Conservation (phyloP, 495 filamentous ascomycete genomes). For the Cudoniella acicularis region DNA sequence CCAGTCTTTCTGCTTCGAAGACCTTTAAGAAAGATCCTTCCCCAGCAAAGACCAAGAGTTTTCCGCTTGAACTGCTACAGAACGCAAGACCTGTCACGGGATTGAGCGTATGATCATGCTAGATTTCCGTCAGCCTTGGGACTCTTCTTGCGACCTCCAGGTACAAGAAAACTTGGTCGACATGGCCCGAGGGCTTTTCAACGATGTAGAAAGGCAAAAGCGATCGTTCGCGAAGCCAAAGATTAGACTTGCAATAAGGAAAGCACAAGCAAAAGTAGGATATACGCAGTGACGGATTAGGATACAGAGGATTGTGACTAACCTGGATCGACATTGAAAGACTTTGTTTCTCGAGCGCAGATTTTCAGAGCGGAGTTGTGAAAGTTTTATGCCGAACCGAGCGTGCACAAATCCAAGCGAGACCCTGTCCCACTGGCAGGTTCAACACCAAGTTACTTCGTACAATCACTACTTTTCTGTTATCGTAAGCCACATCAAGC, state of each 20-base stretch:
- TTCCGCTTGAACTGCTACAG: conserved; percentile 25
- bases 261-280: neutral
- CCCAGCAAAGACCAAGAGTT: conserved; percentile 58
- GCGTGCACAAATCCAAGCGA: neutral
- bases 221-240: too few relatives aligned
- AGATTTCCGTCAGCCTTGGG: neutral
- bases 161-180: too few relatives aligned
- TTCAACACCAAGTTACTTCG: too few relatives aligned
- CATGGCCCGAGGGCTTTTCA: too few relatives aligned
- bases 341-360: neutral
- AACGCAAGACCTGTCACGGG: conserved; percentile 60
- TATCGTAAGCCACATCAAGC: neutral
- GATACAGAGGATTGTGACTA: neutral
- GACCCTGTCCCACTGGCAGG: neutral
- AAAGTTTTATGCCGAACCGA: neutral
- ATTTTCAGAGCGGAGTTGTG: neutral
- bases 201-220: too few relatives aligned
- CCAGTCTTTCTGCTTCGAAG: conserved; percentile 40
- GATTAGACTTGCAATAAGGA: too few relatives aligned
- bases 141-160: too few relatives aligned
- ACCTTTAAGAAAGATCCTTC: conserved; percentile 71
- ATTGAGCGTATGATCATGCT: conserved; percentile 37
- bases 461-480: neutral
- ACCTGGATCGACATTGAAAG: conserved; percentile 23
- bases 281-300: neutral